These are phyloP conservation scores for Cyclotella choctawhatcheeana DNA, from an alignment of 108 stramenopile species.

Conservation along the genomic window DNA sequence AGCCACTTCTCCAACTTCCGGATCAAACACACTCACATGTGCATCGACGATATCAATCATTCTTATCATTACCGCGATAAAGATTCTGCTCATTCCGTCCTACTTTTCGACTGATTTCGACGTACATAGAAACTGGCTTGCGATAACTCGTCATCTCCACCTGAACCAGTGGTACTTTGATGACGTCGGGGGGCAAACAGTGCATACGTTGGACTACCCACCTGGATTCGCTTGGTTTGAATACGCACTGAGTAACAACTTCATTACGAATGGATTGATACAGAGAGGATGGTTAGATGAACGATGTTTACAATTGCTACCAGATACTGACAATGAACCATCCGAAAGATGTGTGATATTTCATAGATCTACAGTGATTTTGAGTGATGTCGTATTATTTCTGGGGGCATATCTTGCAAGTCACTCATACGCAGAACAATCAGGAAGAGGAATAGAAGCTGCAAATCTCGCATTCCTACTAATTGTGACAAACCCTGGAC, in stretches of 20 bases:
- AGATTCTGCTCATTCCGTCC: constrained; percentile 71
- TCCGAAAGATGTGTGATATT: constrained; percentile 67
- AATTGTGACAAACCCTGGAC: constrained; percentile 72
- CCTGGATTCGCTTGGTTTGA: constrained; percentile 95
- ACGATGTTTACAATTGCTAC: constrained; percentile 64
- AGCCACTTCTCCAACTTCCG: neutral
- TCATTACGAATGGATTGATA: constrained; percentile 36
- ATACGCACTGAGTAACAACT: constrained; percentile 68
- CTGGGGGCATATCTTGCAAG: constrained; percentile 62
- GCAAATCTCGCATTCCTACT: constrained; percentile 52
- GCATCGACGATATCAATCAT: constrained; percentile 15
- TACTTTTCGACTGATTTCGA: constrained; percentile 93
- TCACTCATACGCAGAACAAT: neutral
- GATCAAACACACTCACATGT: neutral
- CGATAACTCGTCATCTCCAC: constrained; percentile 82
- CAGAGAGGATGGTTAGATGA: constrained; percentile 50
- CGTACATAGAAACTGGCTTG: constrained; percentile 97
- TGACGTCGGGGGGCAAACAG: constrained; percentile 71
- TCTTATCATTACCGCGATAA: constrained; percentile 55
- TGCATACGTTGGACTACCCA: constrained; percentile 97
- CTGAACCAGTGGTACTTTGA: constrained; percentile 92
- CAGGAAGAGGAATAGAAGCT: neutral
- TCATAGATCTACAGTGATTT: constrained; percentile 83
- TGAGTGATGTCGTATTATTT: constrained; percentile 73
- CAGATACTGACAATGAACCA: constrained; percentile 56